Evolutionary conservation across 1,284 basidiomycete species (phyloP).

Genomic region (Papiliotrema laurentii): DNA sequence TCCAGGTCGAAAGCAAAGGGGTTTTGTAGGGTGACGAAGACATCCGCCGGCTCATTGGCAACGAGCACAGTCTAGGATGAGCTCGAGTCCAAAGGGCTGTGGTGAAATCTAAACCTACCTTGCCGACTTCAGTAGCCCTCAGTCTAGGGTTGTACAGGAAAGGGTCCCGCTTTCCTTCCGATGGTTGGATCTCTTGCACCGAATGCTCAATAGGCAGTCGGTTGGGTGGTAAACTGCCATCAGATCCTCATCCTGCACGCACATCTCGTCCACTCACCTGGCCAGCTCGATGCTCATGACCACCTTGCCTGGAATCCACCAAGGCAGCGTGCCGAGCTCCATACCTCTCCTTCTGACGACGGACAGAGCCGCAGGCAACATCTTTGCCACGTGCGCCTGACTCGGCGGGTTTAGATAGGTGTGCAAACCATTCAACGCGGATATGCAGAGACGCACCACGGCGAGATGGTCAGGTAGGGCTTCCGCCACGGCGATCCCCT

Average conservation of each 20-base stretch:
- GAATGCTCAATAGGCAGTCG: constrained; percentile 68
- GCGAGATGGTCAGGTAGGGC: constrained; percentile 59
- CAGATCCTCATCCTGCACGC: not conserved
- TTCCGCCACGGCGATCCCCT: constrained; percentile 85
- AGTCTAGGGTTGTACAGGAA: constrained; percentile 82
- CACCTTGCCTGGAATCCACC: constrained; percentile 72
- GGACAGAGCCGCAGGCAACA: constrained; percentile 62
- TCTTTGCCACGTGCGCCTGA: constrained; percentile 70
- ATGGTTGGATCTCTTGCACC: constrained; percentile 25
- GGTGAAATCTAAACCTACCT: constrained; percentile 52
- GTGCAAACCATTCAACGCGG: constrained; percentile 67
- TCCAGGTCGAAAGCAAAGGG: constrained; percentile 88
- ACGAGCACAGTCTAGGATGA: constrained; percentile 61
- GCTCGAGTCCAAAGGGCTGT: constrained; percentile 17
- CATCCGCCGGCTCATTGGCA: constrained; percentile 75
- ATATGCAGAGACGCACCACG: constrained; percentile 50
- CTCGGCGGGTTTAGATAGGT: constrained; percentile 63
- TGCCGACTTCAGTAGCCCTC: constrained; percentile 54
- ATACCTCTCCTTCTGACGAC: constrained; percentile 68
- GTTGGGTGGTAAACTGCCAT: constrained; percentile 61
- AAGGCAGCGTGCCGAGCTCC: constrained; percentile 63
- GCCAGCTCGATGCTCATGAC: constrained; percentile 71
- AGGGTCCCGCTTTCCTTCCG: constrained; percentile 56
- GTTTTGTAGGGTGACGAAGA: constrained; percentile 80
- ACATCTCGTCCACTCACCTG: constrained; percentile 62